phyloP scores from a whole-genome alignment of 345 rosid genomes.

The Syzygium jambos region DNA sequence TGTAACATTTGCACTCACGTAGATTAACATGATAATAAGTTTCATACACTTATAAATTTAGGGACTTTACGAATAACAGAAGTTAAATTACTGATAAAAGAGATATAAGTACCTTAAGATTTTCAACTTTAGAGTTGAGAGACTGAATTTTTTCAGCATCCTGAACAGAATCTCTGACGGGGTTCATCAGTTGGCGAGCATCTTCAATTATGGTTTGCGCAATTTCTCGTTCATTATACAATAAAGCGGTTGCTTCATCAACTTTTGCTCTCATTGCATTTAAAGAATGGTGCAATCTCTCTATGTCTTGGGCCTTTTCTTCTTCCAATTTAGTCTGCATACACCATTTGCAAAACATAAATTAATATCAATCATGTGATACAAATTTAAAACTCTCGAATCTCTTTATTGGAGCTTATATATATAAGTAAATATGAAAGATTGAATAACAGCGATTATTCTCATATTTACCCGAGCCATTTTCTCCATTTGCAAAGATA shows the following conservation, averaged over 20 bases:
- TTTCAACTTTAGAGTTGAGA: constrained; percentile 44
- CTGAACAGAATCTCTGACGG: constrained; percentile 8
- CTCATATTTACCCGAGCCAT: neutral
- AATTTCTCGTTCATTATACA: constrained; percentile 8
- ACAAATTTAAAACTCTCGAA: neutral
- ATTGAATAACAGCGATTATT: neutral
- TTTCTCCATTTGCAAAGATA: neutral
- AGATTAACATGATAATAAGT: neutral
- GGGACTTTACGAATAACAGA: neutral
- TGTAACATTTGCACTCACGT: neutral
- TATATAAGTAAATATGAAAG: neutral
- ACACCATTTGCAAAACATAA: neutral
- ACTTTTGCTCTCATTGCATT: constrained; percentile 7
- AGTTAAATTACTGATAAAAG: neutral
- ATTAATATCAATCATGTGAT: neutral
- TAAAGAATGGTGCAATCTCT: constrained; percentile 6
- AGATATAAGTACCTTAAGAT: constrained; percentile 47
- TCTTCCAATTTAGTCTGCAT: constrained; percentile 3
- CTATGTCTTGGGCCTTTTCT: constrained; percentile 4
- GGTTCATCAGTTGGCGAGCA: constrained; percentile 9
- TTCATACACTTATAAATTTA: neutral
- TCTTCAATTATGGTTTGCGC: constrained; percentile 19
- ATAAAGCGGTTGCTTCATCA: constrained; percentile 8
- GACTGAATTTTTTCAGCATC: constrained; percentile 35
- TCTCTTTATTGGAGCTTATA: neutral